Base-by-base conservation (phyloP, 805 yeast species). In the Lachancea nothofagi region DNA sequence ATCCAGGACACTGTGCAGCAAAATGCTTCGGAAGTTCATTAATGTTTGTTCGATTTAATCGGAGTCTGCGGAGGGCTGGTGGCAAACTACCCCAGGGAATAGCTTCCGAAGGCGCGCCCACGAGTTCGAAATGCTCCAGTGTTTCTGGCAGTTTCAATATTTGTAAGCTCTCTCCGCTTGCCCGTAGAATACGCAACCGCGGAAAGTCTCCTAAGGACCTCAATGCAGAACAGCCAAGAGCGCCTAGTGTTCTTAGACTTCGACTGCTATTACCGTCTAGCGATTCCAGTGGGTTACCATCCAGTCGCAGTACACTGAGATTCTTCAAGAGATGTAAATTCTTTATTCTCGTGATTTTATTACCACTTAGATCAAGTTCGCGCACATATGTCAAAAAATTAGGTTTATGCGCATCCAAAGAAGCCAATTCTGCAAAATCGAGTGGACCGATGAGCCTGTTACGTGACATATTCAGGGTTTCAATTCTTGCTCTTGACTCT, bases 241-340 rank as follows among this genome's bases (percentile, higher is more conserved):
- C 10, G 10, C 38, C 19, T 8, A 40, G 26, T 7, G 26, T 33
- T 12, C 43, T 17, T 21, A 40, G 18, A 13, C 35, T 22, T 10
- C 17, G 15, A 21, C 34, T 34, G 22, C 24, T 17, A n/a, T 41
- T 37, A 17, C 44, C 43, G 23, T 30, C 35, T 20, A 44, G 24
- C 38, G 41, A 42, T 29, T 46, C 48, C 17, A 53, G 29, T 30
- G 59, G 54, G 31, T 56, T 57, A 25, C 50, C 51, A 25, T 57
- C 51, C 12, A 59, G 26, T 15, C 33, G 48, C 25, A 59, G 42
- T 5, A 46, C 43, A 12, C 43, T 41, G 23, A 59, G 41, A 9
- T 37, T 43, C 14, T 32, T 41, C 28, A 59, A 44, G 5, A 33
- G 12, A 15, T 40, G 36, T n/a, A 57, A 32, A 44, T 57, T 55